Evolutionary conservation across 805 yeast species (phyloP), one percentile per base, ranked within the genome.

Genomic region (Blastobotrys parvus): DNA sequence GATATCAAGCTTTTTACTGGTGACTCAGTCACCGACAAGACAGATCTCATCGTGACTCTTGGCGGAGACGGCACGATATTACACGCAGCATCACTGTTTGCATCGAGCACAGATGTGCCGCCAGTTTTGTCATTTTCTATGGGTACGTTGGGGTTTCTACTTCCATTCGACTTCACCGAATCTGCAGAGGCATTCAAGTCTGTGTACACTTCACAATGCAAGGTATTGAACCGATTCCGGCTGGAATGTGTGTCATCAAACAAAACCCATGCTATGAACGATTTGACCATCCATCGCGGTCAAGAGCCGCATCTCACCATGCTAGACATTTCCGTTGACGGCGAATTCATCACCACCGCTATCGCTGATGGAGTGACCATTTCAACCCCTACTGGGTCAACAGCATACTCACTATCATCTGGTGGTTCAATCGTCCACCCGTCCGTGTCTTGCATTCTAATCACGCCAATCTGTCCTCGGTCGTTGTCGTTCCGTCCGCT

Each of bases 41-140:
- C 95, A 0, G 97, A 89, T 57, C 61, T 89, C 35, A 65, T 89
- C 31, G 88, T 89, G 6, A 83, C 95, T 0, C 62, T 89, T 32
- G 97, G 97, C n/a, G 97, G 97, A 16, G 97, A 89, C 61, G 97
- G 97, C 3, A 89, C 97, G 0, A 86, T 87, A 43, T 62, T 89
- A 35, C 74, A 89, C 43, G 95, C 90, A 0, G 90, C 87, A 0
- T 78, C 92, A 3, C 67, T 78, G 53, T 89, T 89, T 57, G 77
- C 81, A 43, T 76, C 78, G 55, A 54, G 54, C 18, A 29, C 46
- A 19, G 70, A 70, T 7, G 69, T 86, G 3, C 97, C 97, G 1
- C 97, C 97, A 0, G 85, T 89, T 0, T 63, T 89, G 40, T 78
- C 94, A 21, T 88, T 86, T 58, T 85, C 96, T 0, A 64, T 89